phyloP scores from a whole-genome alignment of 805 yeast genomes.

The Wickerhamiella vanderwaltii region DNA sequence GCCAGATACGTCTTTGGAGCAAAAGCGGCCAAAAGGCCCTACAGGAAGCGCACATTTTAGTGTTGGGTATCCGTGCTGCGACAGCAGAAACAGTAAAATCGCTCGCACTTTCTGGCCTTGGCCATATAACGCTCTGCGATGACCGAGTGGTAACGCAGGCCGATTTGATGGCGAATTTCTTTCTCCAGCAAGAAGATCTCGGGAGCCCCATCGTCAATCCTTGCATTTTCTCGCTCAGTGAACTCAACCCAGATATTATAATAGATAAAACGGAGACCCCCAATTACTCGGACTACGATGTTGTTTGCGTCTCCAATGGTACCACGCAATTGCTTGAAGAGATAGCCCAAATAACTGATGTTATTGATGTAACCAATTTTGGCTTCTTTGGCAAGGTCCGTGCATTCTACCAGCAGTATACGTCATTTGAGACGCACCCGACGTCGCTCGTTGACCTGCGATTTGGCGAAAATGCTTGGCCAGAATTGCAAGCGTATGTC shows the following conservation, averaged over 20 bases:
- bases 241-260: conserved; percentile 37
- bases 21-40: conserved; percentile 56
- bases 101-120: conserved; percentile 77
- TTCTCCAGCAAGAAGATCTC: conserved; percentile 42
- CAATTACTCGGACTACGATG: background rate
- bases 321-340: background rate
- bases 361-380: conserved; percentile 37
- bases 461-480: conserved; percentile 54
- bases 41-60: conserved; percentile 46
- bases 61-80: conserved; percentile 45
- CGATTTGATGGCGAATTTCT: conserved; percentile 67
- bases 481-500: conserved; percentile 41
- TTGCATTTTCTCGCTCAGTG: conserved; percentile 34
- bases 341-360: conserved; percentile 14
- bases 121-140: conserved; percentile 62
- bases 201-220: conserved; percentile 37
- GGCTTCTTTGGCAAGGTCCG: conserved; percentile 60
- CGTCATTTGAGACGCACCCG: conserved; percentile 67
- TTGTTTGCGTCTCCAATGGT: conserved; percentile 5
- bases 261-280: conserved; percentile 11
- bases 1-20: conserved; percentile 89
- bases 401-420: conserved; percentile 42
- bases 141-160: conserved; percentile 38
- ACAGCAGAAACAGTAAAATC: conserved; percentile 61
- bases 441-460: conserved; percentile 52